Conservation (phyloP, 1,139 yeast species). For the Geotrichum aggregatum region DNA sequence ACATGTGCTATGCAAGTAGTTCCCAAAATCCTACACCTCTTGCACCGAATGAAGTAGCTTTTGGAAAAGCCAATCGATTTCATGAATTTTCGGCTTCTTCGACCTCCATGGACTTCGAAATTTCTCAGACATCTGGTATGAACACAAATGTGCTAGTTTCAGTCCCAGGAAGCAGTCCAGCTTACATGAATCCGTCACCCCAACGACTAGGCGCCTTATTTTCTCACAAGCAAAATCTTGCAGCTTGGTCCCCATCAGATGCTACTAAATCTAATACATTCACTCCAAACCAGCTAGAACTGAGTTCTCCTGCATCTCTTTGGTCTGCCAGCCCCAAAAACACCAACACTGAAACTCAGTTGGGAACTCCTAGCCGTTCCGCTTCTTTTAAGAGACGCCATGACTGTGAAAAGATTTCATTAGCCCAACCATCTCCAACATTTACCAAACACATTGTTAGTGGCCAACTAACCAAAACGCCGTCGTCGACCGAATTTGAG, state of each 20-base stretch:
- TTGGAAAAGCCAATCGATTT: no score
- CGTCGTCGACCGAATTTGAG: neutral
- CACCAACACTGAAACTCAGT: neutral
- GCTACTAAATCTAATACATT: neutral
- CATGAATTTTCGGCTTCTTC: neutral
- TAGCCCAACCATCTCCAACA: neutral
- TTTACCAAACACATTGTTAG: neutral
- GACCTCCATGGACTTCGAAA: neutral
- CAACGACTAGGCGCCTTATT: neutral
- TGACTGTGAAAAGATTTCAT: neutral
- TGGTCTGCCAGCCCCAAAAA: neutral
- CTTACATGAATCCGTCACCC: neutral
- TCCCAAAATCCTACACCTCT: neutral
- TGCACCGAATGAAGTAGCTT: neutral
- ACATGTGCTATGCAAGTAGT: neutral
- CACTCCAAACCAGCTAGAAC: no score
- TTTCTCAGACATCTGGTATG: no score
- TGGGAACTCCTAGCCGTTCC: neutral
- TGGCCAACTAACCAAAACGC: neutral
- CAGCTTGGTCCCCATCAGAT: neutral
- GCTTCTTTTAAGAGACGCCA: conserved; percentile 1
- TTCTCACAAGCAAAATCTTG: no score
- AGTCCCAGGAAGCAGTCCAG: no score
- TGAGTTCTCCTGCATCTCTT: neutral
- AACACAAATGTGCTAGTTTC: no score